phyloP scores from a whole-genome alignment of 805 yeast genomes.

The Candida sonorensis region DNA sequence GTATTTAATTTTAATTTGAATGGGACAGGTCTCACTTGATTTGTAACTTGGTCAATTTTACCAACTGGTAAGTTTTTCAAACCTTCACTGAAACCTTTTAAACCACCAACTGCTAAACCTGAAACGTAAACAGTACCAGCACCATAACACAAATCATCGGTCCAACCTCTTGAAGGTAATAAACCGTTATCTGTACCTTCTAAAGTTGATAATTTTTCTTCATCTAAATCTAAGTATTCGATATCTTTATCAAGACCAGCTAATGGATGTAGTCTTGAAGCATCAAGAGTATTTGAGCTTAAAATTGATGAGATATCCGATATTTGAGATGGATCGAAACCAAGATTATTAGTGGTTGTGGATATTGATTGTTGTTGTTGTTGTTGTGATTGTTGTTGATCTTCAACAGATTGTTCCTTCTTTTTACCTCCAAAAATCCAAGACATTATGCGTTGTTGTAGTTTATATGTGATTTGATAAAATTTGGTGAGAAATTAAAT shows the following conservation, averaged over 20 bases:
- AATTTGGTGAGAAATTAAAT: background rate
- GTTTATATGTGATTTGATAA: background rate
- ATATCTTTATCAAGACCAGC: conserved; percentile 88
- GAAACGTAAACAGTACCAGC: conserved; percentile 89
- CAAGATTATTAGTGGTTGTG: conserved; percentile 32
- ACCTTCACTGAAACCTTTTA: conserved; percentile 85
- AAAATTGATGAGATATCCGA: conserved; percentile 58
- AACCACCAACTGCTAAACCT: conserved; percentile 86
- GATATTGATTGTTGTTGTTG: conserved; percentile 8
- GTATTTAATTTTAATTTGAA: conserved; percentile 83
- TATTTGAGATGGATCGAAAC: conserved; percentile 62
- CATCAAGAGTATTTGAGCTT: conserved; percentile 56
- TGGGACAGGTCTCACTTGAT: conserved; percentile 48
- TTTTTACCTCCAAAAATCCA: conserved; percentile 43
- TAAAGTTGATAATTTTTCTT: conserved; percentile 63
- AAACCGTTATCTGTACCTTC: conserved; percentile 82
- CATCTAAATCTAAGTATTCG: conserved; percentile 86
- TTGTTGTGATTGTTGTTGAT: conserved; percentile 13
- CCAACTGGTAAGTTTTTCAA: conserved; percentile 57
- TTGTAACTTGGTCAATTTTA: conserved; percentile 57
- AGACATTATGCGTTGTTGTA: conserved; percentile 27
- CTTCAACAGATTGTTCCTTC: conserved; percentile 6
- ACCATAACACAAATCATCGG: conserved; percentile 96
- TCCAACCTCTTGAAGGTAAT: conserved; percentile 95
- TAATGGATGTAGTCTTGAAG: conserved; percentile 76